Conservation (phyloP, 352 stramenopile genomes). For the Pythium rhizo-oryzae region DNA sequence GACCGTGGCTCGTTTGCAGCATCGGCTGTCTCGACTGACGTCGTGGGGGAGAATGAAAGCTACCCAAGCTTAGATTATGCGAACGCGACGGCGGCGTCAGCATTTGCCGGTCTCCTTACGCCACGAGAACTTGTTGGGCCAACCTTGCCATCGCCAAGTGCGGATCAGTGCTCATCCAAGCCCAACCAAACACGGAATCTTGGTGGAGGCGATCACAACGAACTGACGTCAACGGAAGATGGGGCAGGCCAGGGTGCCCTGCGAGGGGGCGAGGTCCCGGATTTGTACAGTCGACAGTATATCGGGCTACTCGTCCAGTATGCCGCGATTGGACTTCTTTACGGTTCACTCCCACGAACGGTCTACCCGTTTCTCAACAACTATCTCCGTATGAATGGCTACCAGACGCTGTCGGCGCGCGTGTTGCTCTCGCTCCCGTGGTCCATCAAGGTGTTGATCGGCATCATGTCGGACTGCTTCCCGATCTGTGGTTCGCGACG, state of each 20-base stretch:
- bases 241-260: slow-evolving; percentile 9
- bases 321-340: slow-evolving; percentile 61
- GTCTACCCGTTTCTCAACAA: slow-evolving; percentile 79
- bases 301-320: slow-evolving; percentile 75
- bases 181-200: background rate
- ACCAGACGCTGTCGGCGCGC: slow-evolving; percentile 61
- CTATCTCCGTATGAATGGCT: slow-evolving; percentile 72
- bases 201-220: background rate
- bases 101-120: background rate
- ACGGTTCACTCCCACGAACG: slow-evolving; percentile 54
- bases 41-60: slow-evolving; percentile 5
- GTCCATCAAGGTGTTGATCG: slow-evolving; percentile 72
- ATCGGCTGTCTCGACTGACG: slow-evolving; percentile 12
- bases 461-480: slow-evolving; percentile 65
- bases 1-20: slow-evolving; percentile 20
- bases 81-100: background rate
- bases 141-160: background rate
- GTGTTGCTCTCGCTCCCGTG: slow-evolving; percentile 61
- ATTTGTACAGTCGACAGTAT: slow-evolving; percentile 55
- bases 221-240: slow-evolving; percentile 1
- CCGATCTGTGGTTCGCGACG: slow-evolving; percentile 62
- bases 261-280: slow-evolving; percentile 46
- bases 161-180: background rate
- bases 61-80: background rate
- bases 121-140: background rate